Evolutionary conservation across 345 rosid species (phyloP).

Genomic region (Camelina hispida): DNA sequence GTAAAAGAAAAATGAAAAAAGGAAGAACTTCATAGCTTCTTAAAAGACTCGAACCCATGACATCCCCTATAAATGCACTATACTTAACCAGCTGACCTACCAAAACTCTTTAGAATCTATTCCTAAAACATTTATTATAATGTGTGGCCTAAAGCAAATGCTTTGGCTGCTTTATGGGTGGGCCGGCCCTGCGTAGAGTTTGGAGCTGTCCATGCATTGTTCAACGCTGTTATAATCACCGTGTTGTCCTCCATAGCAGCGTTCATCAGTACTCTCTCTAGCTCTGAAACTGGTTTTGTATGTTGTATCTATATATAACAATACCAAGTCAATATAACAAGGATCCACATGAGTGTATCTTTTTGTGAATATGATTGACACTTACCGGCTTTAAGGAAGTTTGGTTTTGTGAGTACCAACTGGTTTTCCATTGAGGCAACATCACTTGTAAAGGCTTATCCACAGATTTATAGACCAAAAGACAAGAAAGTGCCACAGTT

Average conservation of each 20-base stretch:
- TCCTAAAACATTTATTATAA: too few relatives aligned
- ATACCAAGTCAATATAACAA: background rate
- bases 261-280: conserved; percentile 27
- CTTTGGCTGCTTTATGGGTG: too few relatives aligned
- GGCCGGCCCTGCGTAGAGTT: conserved; percentile 35
- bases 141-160: too few relatives aligned
- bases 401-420: conserved; percentile 23
- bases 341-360: background rate
- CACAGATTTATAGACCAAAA: conserved; percentile 27
- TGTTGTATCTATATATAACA: background rate
- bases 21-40: too few relatives aligned
- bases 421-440: conserved; percentile 19
- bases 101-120: too few relatives aligned
- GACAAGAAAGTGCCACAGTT: too few relatives aligned
- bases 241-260: conserved; percentile 51
- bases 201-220: conserved; percentile 64
- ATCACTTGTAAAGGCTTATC: conserved; percentile 32
- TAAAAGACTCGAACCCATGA: too few relatives aligned
- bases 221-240: conserved; percentile 61
- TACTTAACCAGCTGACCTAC: too few relatives aligned
- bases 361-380: background rate
- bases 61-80: too few relatives aligned
- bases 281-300: conserved; percentile 7
- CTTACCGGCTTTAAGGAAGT: conserved; percentile 17
- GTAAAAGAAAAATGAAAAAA: too few relatives aligned